Evolutionary conservation across 192 early-diverging fungal genomes (phyloP), one percentile per base, ranked within the genome.

Genomic region (Endogone sp.): DNA sequence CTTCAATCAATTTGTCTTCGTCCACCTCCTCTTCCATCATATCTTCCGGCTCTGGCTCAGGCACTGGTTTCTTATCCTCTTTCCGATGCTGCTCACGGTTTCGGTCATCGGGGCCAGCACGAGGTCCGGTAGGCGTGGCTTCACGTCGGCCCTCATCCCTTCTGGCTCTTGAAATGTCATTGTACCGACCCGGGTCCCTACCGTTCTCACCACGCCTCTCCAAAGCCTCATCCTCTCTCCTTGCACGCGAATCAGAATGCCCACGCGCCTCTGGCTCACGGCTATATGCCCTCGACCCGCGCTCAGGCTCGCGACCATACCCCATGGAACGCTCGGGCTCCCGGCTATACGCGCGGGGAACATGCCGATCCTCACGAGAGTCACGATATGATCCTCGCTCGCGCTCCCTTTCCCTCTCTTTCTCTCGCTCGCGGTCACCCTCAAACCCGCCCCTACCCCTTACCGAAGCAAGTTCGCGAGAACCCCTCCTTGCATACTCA

Each of bases 1-100:
- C 94, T 70, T 96, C 93, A 66, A 96, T 89, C 62, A 92, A 64
- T 58, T 84, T 78, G 65, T 93, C 87, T 71, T 95, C 92, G 32
- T 94, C 91, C 25, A 85, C 86, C 56, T 92, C 86, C 10, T 83
- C 77, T 66, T 89, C 86, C 23, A 77, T 66, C 27, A 77, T 62
- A 67, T 82, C 56, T 9, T 74, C 72, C 2, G 44, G 28, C 13
- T 67, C 63, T 37, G 65, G 28, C 24, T 72, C 60, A 23, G 63
- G 69, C 29, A 49, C 29, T 29, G 57, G 32, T 3, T 75, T 76
- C 13, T 63, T 30, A 24, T 75, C 75, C 26, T 29, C 20, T 3
- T 73, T 65, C 2, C 28, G 3, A 60, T 22, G 22, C 6, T 60
- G 9, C 6, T 60, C 37, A 49, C 37, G 37, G 37, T 16, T 49